Base-by-base conservation (phyloP, 2,329 filamentous ascomycete species). In the Epichloe gansuensis region DNA sequence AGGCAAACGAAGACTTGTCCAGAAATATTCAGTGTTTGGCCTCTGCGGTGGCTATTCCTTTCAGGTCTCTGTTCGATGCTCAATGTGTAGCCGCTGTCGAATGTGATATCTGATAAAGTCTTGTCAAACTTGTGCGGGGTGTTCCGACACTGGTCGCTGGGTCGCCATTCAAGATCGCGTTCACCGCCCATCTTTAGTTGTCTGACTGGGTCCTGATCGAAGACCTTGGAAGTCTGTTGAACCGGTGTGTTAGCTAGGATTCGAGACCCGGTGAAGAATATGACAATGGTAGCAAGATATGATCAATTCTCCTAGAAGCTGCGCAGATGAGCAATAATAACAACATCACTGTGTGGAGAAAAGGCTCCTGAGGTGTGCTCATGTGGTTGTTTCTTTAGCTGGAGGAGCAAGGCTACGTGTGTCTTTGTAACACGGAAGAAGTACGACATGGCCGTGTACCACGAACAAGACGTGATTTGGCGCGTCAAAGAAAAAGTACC, bases 1-100 rank as follows among this genome's bases (percentile, higher is more conserved):
- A 69, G 57, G 63, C 73, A 70, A 43, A 80, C 51, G 43, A 76
- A 58, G 17, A 80, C 61, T 25, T 74, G 65, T 47, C 77, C 77
- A 12, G 59, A 67, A 46, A 79, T 62, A 6, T 63, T 63, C 37
- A 76, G 69, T 5, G 57, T 54, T 43, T 58, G 60, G 25, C 62
- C 61, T 6, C 47, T 56, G 48, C 48, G 52, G n/a, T 57, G 41
- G 11, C 58, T 44, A 1, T 54, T 57, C 1, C 61, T 58, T 17
- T 61, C 55, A 9, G 65, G 53, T n/a, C 62, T 64, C 56, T 80
- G 70, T 12, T 65, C 51, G 48, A 80, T 63, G 3, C 58, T 61
- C 15, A 80, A 57, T 44, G 63, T 64, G n/a, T 62, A 67, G 13
- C 61, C 58, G 13, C 56, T 54, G 38, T 59, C 61, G 49, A 76